Percentiles rank a stretch among this genome's conserved stretches.
Conservation (phyloP, 2,329 filamentous ascomycete species). For the Dactylellina sp. region DNA sequence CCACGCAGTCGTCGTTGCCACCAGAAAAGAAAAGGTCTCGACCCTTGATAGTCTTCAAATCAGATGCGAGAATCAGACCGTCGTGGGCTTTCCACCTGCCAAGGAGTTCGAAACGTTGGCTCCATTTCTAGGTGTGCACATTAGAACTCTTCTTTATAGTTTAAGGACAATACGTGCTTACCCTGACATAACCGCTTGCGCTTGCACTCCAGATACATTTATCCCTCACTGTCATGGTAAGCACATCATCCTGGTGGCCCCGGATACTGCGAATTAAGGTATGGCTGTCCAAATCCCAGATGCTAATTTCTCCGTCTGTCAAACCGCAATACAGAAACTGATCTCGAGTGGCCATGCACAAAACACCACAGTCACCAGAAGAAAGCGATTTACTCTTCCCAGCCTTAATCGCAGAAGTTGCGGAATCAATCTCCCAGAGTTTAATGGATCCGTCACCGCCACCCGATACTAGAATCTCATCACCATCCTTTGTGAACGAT, state of each 20-base stretch:
- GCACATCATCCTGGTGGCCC: conserved; percentile 82
- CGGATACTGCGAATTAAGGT: conserved; percentile 90
- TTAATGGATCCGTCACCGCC: conserved; percentile 95
- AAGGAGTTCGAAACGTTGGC: conserved; percentile 84
- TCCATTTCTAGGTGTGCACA: conserved; percentile 71
- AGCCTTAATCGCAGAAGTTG: conserved; percentile 54
- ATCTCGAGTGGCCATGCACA: conserved; percentile 86
- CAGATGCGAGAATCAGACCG: conserved; percentile 87
- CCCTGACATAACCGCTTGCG: conserved; percentile 86
- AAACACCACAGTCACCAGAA: conserved; percentile 73
- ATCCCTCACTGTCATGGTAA: conserved; percentile 85
- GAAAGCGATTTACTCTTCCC: conserved; percentile 66
- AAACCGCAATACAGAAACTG: conserved; percentile 94
- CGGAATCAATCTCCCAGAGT: conserved; percentile 74
- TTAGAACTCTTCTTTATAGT: conserved; percentile 44
- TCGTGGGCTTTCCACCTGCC: conserved; percentile 84
- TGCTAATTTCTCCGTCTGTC: conserved; percentile 85
- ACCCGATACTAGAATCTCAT: conserved; percentile 85
- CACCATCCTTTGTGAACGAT: conserved; percentile 73
- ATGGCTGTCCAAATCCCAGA: conserved; percentile 96
- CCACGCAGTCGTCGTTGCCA: conserved; percentile 88
- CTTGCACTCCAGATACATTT: conserved; percentile 88
- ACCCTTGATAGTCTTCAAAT: conserved; percentile 75
- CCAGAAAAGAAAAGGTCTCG: conserved; percentile 92
- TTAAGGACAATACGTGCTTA: conserved; percentile 64